Conservation (phyloP, 257 asterid genomes). For the Salvia rosmarinus region DNA sequence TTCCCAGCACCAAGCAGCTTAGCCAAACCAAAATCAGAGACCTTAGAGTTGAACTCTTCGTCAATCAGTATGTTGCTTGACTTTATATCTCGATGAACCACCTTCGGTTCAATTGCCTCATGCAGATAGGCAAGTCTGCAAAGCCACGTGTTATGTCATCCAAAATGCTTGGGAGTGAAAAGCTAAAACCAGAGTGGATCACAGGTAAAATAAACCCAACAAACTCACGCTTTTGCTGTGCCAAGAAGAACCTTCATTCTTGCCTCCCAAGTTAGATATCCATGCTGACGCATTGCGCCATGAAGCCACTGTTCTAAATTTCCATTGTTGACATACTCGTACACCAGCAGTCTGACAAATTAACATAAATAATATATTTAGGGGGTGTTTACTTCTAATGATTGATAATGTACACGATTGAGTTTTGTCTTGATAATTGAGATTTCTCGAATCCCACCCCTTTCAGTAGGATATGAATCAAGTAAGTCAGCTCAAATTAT, state of each 20-base stretch:
- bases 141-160: constrained; percentile 14
- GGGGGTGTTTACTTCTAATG: neutral
- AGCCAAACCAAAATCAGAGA: constrained; percentile 96
- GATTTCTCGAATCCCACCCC: no score
- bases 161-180: neutral
- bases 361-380: neutral
- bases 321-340: constrained; percentile 88
- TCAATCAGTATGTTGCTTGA: constrained; percentile 94
- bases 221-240: constrained; percentile 93
- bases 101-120: constrained; percentile 96
- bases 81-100: constrained; percentile 91
- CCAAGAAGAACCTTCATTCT: constrained; percentile 88
- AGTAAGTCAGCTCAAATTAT: no score
- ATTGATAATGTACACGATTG: no score
- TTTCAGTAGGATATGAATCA: no score
- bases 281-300: constrained; percentile 94
- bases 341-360: constrained; percentile 57
- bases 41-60: constrained; percentile 85
- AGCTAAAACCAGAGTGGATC: neutral
- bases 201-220: constrained; percentile 6
- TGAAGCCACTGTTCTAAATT: constrained; percentile 98
- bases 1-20: constrained; percentile 93
- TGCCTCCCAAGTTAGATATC: constrained; percentile 94
- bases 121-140: constrained; percentile 93
- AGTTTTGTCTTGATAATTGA: no score